These are phyloP conservation scores for Hymenoscyphus repandus DNA, from an alignment of 2,329 filamentous ascomycete species.

Conservation along the genomic window DNA sequence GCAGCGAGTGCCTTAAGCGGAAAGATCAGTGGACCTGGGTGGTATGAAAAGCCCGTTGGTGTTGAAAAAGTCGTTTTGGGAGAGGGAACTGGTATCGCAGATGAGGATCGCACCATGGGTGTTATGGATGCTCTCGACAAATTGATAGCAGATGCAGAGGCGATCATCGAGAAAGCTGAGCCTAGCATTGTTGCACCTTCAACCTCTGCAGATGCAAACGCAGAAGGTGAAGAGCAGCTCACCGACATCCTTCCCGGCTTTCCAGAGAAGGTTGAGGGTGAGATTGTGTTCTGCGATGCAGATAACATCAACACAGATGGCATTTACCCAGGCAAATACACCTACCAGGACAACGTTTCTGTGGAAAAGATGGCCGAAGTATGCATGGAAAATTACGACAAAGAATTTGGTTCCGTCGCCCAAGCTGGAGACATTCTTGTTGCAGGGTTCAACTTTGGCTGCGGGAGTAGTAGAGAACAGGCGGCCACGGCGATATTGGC, in stretches of 20 bases:
- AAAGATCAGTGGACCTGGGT: conserved; percentile 69
- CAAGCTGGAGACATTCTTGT: conserved; percentile 75
- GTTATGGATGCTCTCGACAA: conserved; percentile 68
- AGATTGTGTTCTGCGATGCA: conserved; percentile 82
- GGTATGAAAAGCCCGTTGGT: conserved; percentile 67
- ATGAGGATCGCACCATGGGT: conserved; percentile 59
- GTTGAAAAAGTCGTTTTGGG: conserved; percentile 64
- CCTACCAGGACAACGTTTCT: conserved; percentile 81
- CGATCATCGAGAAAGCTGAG: conserved; percentile 33
- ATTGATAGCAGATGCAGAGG: conserved; percentile 63
- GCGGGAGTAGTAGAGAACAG: conserved; percentile 75
- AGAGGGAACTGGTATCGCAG: conserved; percentile 62
- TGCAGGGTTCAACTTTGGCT: conserved; percentile 83
- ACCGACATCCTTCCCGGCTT: conserved; percentile 82
- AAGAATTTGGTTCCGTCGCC: conserved; percentile 58
- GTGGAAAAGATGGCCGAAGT: conserved; percentile 78
- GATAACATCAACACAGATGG: conserved; percentile 89
- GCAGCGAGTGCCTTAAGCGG: conserved; percentile 79
- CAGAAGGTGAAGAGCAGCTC: conserved; percentile 36
- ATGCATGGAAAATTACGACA: conserved; percentile 93
- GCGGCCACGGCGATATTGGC: conserved; percentile 83
- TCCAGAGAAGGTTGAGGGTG: conserved; percentile 73
- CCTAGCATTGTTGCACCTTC: too few species aligned
- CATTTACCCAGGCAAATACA: conserved; percentile 89
- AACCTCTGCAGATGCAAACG: too few species aligned